A percentile compares a stretch with the other conserved stretches of the same genome.
phyloP scores from a whole-genome alignment of 1,284 basidiomycete species.

The Thelephora terrestris region DNA sequence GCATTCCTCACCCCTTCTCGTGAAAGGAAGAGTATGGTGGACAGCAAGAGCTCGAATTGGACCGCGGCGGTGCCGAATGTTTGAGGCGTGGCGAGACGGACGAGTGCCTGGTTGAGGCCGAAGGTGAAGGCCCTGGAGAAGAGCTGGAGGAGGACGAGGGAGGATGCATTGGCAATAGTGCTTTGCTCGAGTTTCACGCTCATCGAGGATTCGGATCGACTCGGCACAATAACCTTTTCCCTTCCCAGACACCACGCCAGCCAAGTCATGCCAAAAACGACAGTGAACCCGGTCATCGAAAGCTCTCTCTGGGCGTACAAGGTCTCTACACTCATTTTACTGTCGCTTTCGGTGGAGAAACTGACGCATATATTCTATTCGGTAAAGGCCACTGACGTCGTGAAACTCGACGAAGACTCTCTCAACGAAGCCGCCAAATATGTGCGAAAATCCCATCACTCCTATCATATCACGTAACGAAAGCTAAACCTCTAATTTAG shows the following conservation, averaged over 20 bases:
- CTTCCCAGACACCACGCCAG: background rate
- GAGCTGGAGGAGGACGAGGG: conserved; percentile 81
- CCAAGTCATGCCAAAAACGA: background rate
- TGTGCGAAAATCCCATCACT: conserved; percentile 5
- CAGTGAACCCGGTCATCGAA: background rate
- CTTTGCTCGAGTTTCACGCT: too few species aligned
- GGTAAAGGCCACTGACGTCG: conserved; percentile 11
- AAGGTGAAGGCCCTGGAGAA: conserved; percentile 82
- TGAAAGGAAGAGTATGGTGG: conserved; percentile 85
- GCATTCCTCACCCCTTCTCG: conserved; percentile 87
- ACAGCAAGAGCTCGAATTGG: conserved; percentile 79
- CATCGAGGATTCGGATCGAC: too few species aligned
- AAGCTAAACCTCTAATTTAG: conserved; percentile 25
- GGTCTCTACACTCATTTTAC: background rate
- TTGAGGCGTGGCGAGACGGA: conserved; percentile 77
- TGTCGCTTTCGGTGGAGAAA: background rate
- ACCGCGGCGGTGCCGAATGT: conserved; percentile 83
- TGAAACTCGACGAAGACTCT: conserved; percentile 9
- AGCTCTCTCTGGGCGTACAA: background rate
- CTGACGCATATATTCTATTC: conserved; percentile 3
- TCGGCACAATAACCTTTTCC: background rate
- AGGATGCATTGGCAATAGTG: conserved; percentile 20
- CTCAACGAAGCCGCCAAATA: conserved; percentile 11
- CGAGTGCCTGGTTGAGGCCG: conserved; percentile 76
- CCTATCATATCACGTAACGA: background rate